Evolutionary conservation across 305 asterid genomes (phyloP).

Genomic region (Vinca major): DNA sequence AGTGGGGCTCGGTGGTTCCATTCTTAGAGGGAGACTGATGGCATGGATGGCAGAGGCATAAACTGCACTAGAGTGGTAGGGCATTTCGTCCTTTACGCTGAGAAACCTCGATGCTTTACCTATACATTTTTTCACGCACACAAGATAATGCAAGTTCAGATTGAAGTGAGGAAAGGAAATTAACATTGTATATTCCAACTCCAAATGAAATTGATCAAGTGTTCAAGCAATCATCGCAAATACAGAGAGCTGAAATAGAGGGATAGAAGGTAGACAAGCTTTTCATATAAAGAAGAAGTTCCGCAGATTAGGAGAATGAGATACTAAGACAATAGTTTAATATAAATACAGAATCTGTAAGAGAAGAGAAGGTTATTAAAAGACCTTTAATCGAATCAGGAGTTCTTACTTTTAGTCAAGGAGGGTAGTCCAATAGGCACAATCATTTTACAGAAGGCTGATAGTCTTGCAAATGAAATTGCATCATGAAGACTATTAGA

Average conservation of each 20-base stretch:
- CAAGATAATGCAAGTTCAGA: conserved; percentile 10
- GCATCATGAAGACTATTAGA: conserved; percentile 69
- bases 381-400: conserved; percentile 8
- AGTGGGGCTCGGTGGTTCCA: conserved; percentile 65
- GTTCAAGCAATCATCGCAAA: background rate
- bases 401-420: conserved; percentile 53
- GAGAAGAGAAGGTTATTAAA: background rate
- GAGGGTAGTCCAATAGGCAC: conserved; percentile 77
- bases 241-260: background rate
- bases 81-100: conserved; percentile 47
- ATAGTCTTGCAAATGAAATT: conserved; percentile 65
- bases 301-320: background rate
- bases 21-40: conserved; percentile 74
- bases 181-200: background rate
- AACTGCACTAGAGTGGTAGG: conserved; percentile 76
- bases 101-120: conserved; percentile 63
- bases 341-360: background rate
- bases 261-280: background rate
- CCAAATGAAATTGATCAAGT: background rate
- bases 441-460: conserved; percentile 65
- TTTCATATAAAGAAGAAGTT: background rate
- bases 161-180: background rate
- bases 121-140: conserved; percentile 19
- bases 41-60: conserved; percentile 89
- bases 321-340: background rate